A percentile compares a stretch with the other conserved stretches of the same genome.
Conservation (phyloP, 805 yeast species). For the Candida chauliodis region DNA sequence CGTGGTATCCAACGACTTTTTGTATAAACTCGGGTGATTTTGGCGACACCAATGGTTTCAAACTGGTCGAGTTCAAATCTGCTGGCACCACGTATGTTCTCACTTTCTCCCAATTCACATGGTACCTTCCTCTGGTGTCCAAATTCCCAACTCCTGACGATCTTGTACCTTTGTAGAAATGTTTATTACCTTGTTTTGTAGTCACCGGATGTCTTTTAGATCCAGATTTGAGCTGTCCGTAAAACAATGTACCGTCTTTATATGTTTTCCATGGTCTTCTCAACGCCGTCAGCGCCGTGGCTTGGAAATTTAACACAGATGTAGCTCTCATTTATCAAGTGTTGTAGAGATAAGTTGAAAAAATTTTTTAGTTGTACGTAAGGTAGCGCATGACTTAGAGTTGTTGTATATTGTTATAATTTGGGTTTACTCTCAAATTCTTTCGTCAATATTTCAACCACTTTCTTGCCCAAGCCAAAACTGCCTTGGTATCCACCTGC, state of each 20-base stretch:
- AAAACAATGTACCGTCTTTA: conserved; percentile 79
- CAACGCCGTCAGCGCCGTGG: conserved; percentile 44
- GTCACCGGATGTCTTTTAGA: conserved; percentile 80
- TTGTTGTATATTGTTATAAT: conserved; percentile 5
- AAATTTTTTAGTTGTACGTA: background rate
- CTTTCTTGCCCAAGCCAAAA: conserved; percentile 55
- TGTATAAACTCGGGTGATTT: conserved; percentile 69
- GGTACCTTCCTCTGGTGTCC: conserved; percentile 70
- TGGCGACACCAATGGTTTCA: conserved; percentile 77
- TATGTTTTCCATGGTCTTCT: conserved; percentile 88
- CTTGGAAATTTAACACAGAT: conserved; percentile 42
- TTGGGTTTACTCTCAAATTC: conserved; percentile 1
- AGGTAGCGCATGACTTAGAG: background rate
- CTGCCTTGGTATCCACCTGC: conserved; percentile 79
- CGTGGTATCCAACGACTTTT: conserved; percentile 61
- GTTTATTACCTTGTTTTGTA: conserved; percentile 92
- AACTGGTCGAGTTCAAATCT: conserved; percentile 28
- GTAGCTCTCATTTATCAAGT: conserved; percentile 48
- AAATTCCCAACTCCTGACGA: conserved; percentile 88
- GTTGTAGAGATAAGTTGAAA: background rate
- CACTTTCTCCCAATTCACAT: conserved; percentile 79
- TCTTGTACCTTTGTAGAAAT: conserved; percentile 93
- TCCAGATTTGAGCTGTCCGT: conserved; percentile 75
- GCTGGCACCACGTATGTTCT: conserved; percentile 86
- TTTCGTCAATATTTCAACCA: conserved; percentile 20